Evolutionary conservation across 257 asterid species (phyloP), one percentile per base, ranked within the genome.

Genomic region (Solanum bukasovii): DNA sequence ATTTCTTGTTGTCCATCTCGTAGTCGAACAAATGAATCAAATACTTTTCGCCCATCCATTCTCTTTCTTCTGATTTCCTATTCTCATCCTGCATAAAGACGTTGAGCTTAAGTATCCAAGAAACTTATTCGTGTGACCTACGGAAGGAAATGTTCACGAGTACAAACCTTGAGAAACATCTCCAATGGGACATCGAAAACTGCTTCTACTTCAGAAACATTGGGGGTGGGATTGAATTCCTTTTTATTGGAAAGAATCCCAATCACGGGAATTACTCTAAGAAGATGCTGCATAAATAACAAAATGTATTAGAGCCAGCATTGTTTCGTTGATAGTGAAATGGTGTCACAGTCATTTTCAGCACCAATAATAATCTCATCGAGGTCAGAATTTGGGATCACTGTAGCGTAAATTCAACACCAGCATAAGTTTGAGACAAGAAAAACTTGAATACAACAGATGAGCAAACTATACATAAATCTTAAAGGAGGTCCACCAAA

Each of bases 171-270:
- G 91, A 97, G 96, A 92, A 97, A 97, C 98, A 97, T 95, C 91
- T 95, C 99, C 92, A 97, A 92, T 16, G 99, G 99, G 59, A 97
- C 98, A 67, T 96, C 97, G 86, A 97, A 97, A 78, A 97, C 92
- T 65, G 89, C 91, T 88, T 97, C 98, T 14, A 97, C 99, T 91
- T 97, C 99, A 78, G 90, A 97, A 85, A 93, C 87, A 94, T 94
- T 95, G 8, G 95, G 98, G 40, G 89, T 63, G 61, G 98, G 98
- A 83, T 71, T 87, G 86, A 95, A 96, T 89, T 92, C 94, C 23
- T 92, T 91, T 90, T 91, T 93, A 92, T 94, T 92, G 83, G 95
- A 90, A 77, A 97, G 96, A 86, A 97, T 92, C 89, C 98, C 98
- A 63, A 97, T 94, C 78, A 97, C 99, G n/a, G 99, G 99, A 84